A percentile compares a stretch with the other conserved stretches of the same genome.
Conservation (phyloP, 2,329 filamentous ascomycete genomes). For the Pseudodiploospora longispora region DNA sequence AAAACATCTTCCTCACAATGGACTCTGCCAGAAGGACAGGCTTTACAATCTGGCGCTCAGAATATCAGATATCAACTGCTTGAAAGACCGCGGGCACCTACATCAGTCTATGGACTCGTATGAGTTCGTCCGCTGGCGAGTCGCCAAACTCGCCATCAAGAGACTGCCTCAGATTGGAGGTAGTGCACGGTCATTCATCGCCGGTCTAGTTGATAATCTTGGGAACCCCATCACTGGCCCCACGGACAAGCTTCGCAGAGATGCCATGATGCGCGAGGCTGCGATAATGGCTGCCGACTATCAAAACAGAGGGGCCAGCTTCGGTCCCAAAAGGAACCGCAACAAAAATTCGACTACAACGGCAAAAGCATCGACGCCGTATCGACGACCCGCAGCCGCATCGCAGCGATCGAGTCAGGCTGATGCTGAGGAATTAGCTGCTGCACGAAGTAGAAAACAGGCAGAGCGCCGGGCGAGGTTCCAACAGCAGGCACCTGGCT, state of each 20-base stretch:
- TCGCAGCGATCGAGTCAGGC: neutral
- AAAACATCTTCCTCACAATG: slow-evolving; percentile 20
- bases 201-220: slow-evolving; percentile 11
- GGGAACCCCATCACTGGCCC: slow-evolving; percentile 2
- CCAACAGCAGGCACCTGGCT: slow-evolving; percentile 8
- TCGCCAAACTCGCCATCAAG: slow-evolving; percentile 13
- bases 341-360: neutral
- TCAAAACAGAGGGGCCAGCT: slow-evolving; percentile 7
- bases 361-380: neutral
- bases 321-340: neutral
- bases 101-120: slow-evolving; percentile 24
- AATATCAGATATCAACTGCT: slow-evolving; percentile 21
- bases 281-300: slow-evolving; percentile 19
- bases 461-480: slow-evolving; percentile 3
- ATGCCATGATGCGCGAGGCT: slow-evolving; percentile 19
- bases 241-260: slow-evolving; percentile 11
- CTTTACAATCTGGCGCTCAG: slow-evolving; percentile 29
- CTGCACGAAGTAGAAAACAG: neutral
- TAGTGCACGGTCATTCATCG: slow-evolving; percentile 8
- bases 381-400: neutral
- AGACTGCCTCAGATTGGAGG: slow-evolving; percentile 1
- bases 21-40: slow-evolving; percentile 25
- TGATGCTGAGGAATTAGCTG: neutral
- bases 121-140: slow-evolving; percentile 30
- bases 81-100: slow-evolving; percentile 18